Base-by-base conservation (phyloP, 257 asterid genomes). In the Asclepias syriaca region DNA sequence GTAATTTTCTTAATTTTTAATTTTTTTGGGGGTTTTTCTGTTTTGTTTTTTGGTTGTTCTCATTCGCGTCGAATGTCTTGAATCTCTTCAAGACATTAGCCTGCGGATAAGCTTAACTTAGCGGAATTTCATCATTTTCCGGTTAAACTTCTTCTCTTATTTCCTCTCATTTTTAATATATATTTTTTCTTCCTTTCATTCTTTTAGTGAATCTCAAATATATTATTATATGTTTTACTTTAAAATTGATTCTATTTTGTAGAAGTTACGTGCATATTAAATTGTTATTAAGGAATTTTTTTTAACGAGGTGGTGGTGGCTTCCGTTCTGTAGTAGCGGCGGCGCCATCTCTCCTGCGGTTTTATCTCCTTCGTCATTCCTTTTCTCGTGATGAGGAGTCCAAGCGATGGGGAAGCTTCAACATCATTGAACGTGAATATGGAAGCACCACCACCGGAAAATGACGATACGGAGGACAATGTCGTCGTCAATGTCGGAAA, bases 321-420 rank as follows among this genome's bases (percentile, higher is more conserved):
- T 64, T 64, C 68, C 49, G 15, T 64, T 64, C 50, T 8, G 27
- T 39, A 29, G 68, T 64, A 64, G 85, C 84, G 83, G 85, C 86
- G 86, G 86, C 80, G 80, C 86, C 84, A 83, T 81, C 85, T 77
- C 88, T 83, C 76, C 61, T 59, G 69, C 55, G 76, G 76, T 63
- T 69, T 70, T 54, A 2, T 24, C 49, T 22, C 64, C 48, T 5
- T 15, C 14, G 18, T 50, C 72, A 1, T 21, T 48, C 4, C 13
- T 73, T 75, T 51, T 43, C 84, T 61, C 59, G 77, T n/a, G 39
- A 74, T 75, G 82, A 70, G 65, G 21, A 70, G 40, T 51, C 57
- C 50, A 19, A 45, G 70, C 40, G 60, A 78, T 32, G 45, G 29
- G 8, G 66, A 68, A 12, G n/a, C 39, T 24, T 19, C 37, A 27